These are phyloP conservation scores for Gaultheria prostrata DNA, from an alignment of 148 eudicot genomes.

Conservation along the genomic window DNA sequence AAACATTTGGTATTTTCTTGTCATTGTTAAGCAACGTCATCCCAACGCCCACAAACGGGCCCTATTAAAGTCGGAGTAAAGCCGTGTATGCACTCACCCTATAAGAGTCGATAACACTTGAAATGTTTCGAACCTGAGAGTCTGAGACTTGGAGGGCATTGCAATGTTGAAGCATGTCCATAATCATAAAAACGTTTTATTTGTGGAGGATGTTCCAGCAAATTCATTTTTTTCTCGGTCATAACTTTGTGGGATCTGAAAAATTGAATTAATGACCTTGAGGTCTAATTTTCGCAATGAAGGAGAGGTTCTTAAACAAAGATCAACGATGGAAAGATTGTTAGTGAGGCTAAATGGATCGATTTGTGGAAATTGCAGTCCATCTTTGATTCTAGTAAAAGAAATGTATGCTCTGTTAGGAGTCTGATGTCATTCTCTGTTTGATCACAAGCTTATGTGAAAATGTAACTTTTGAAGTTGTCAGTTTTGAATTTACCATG, in stretches of 20 bases:
- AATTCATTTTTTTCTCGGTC: neutral
- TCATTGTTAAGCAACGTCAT: neutral
- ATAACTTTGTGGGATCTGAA: neutral
- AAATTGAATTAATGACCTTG: neutral
- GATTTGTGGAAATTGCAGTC: neutral
- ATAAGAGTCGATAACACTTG: neutral
- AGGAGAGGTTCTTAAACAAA: neutral
- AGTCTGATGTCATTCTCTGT: neutral
- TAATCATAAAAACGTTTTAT: neutral
- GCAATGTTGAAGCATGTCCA: neutral
- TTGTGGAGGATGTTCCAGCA: neutral
- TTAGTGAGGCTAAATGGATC: neutral
- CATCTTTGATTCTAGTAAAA: neutral
- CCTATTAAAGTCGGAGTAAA: neutral
- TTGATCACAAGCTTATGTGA: neutral
- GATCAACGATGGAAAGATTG: neutral
- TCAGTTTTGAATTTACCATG: neutral
- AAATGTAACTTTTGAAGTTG: neutral
- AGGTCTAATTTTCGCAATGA: neutral
- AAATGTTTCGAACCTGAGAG: neutral
- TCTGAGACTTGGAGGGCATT: neutral
- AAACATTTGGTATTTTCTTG: neutral
- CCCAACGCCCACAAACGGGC: neutral
- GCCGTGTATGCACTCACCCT: neutral
- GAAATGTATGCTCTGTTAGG: neutral